Conservation (phyloP, 192 early-diverging fungal genomes). For the Pecoramyces ruminantium region DNA sequence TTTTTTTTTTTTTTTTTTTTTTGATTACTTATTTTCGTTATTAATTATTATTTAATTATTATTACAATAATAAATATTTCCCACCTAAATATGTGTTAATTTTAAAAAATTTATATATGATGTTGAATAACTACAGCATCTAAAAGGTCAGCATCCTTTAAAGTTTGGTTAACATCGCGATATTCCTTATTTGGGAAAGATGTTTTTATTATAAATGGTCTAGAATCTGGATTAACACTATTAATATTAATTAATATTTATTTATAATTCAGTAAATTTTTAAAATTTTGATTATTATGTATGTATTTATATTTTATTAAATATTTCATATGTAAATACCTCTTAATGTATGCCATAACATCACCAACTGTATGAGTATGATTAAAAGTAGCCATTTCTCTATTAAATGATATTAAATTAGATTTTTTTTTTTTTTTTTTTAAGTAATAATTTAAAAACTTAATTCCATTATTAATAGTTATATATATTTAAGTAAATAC, state of each 20-base stretch:
- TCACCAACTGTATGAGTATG: slow-evolving; percentile 80
- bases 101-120: background rate
- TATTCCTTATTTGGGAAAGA: slow-evolving; percentile 75
- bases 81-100: too few relatives aligned
- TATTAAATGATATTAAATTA: too few relatives aligned
- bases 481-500: too few relatives aligned
- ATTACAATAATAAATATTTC: too few relatives aligned
- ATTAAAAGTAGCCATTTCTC: slow-evolving; percentile 78
- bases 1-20: too few relatives aligned
- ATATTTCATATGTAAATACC: slow-evolving; percentile 12
- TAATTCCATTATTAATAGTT: too few relatives aligned
- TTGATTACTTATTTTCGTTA: too few relatives aligned
- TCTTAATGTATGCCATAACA: slow-evolving; percentile 54
- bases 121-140: slow-evolving; percentile 72
- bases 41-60: too few relatives aligned
- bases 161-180: slow-evolving; percentile 42
- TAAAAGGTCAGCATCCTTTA: slow-evolving; percentile 68
- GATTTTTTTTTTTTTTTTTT: too few relatives aligned
- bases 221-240: slow-evolving; percentile 13
- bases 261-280: too few relatives aligned
- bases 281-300: background rate
- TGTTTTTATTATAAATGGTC: slow-evolving; percentile 60
- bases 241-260: slow-evolving; percentile 39
- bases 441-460: too few relatives aligned
- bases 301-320: too few relatives aligned